These are phyloP conservation scores for Histomonas meleagridis DNA, from an alignment of 208 protist genomes.

Conservation along the genomic window DNA sequence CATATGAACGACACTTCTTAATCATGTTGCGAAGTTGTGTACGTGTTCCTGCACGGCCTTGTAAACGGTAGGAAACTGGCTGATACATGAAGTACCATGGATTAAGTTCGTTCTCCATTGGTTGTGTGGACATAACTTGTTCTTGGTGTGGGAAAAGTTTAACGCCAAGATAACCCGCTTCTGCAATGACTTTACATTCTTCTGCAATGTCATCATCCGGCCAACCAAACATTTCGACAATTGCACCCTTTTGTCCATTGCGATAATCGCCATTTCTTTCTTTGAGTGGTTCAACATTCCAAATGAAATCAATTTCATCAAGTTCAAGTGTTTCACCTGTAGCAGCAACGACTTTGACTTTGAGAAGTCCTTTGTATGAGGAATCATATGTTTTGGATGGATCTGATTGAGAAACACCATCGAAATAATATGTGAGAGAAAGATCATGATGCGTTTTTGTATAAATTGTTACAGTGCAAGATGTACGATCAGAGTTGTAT, in stretches of 20 bases:
- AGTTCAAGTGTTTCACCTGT: conserved; percentile 41
- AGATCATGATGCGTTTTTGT: neutral
- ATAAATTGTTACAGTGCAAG: neutral
- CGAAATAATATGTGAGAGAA: conserved; percentile 47
- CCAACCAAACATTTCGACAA: conserved; percentile 59
- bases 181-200: conserved; percentile 14
- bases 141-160: conserved; percentile 58
- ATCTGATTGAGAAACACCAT: conserved; percentile 40
- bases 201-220: conserved; percentile 39
- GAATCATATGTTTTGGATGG: conserved; percentile 22
- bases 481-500: conserved; percentile 40
- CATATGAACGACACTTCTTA: conserved; percentile 47
- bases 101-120: conserved; percentile 51
- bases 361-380: conserved; percentile 19
- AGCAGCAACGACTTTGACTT: conserved; percentile 36
- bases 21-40: conserved; percentile 51
- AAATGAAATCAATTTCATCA: conserved; percentile 52
- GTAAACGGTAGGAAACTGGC: conserved; percentile 53
- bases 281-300: conserved; percentile 43
- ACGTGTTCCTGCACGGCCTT: conserved; percentile 54
- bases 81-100: conserved; percentile 64
- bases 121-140: conserved; percentile 53
- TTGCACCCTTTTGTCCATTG: conserved; percentile 39
- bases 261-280: neutral
- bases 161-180: conserved; percentile 43